These are phyloP conservation scores for Alliaria petiolata DNA, from an alignment of 345 rosid species.

Conservation along the genomic window DNA sequence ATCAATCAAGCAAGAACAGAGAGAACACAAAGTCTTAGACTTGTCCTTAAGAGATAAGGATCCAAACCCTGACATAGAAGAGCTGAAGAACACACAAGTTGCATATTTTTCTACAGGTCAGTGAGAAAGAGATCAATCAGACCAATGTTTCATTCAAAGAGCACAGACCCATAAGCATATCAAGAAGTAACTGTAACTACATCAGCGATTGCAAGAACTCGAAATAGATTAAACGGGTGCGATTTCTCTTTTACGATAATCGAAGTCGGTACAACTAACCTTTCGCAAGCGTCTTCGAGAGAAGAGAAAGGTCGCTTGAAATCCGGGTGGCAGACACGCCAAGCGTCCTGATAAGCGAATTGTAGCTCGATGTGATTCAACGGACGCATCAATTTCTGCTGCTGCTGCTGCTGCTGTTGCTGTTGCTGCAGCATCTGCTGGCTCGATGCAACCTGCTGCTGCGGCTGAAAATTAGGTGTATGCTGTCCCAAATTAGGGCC, in stretches of 20 bases:
- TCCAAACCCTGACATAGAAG: not conserved
- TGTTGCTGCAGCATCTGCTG: conserved; percentile 33
- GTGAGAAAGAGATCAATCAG: not conserved
- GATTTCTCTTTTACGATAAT: no score
- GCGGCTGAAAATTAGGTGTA: conserved; percentile 32
- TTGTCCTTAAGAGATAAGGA: not conserved
- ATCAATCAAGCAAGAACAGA: not conserved
- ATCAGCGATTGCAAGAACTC: no score
- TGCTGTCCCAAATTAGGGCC: conserved; percentile 36
- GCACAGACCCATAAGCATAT: not conserved
- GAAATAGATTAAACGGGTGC: no score
- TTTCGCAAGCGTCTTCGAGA: conserved; percentile 92
- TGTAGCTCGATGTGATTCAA: conserved; percentile 83
- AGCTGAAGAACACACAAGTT: not conserved
- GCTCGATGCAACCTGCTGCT: conserved; percentile 23
- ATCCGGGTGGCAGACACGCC: conserved; percentile 95
- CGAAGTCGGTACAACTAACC: conserved; percentile 36
- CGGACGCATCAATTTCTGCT: conserved; percentile 63
- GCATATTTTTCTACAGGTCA: not conserved
- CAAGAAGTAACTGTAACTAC: not conserved
- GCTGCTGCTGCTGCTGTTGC: conserved; percentile 34
- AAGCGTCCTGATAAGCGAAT: conserved; percentile 94
- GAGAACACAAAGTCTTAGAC: not conserved
- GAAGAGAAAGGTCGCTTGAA: conserved; percentile 90
- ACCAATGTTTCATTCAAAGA: not conserved